A percentile compares a stretch with the other conserved stretches of the same genome.
phyloP scores from a whole-genome alignment of 2,329 filamentous ascomycete genomes.

The Curvularia sp. region DNA sequence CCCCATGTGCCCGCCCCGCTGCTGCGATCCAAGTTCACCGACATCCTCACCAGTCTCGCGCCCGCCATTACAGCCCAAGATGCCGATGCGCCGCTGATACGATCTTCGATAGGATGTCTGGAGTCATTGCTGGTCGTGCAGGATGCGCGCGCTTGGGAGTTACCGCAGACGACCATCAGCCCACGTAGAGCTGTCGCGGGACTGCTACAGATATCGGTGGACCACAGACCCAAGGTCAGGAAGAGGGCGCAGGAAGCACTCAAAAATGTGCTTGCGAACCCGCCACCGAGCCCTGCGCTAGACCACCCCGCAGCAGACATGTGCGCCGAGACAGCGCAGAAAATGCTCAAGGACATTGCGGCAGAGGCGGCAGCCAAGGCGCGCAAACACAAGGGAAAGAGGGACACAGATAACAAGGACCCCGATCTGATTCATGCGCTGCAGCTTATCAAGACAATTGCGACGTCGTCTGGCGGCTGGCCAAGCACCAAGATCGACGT shows the following conservation, averaged over 20 bases:
- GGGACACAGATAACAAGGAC: slow-evolving; percentile 69
- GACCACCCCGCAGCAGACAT: slow-evolving; percentile 96
- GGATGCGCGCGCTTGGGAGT: slow-evolving; percentile 85
- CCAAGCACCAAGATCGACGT: slow-evolving; percentile 94
- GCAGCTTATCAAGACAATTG: slow-evolving; percentile 89
- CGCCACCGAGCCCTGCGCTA: slow-evolving; percentile 87
- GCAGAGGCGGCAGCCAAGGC: slow-evolving; percentile 76
- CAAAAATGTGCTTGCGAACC: slow-evolving; percentile 79
- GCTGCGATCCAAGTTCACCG: slow-evolving; percentile 91
- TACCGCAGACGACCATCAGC: slow-evolving; percentile 81
- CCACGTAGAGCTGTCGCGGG: slow-evolving; percentile 88
- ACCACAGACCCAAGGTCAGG: slow-evolving; percentile 89
- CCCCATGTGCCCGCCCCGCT: slow-evolving; percentile 84
- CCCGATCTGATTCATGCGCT: slow-evolving; percentile 89
- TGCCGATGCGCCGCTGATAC: slow-evolving; percentile 84
- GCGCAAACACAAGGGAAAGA: slow-evolving; percentile 64
- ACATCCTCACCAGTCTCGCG: slow-evolving; percentile 86
- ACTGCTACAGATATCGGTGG: slow-evolving; percentile 81
- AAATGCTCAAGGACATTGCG: slow-evolving; percentile 78
- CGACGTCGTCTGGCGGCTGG: slow-evolving; percentile 88
- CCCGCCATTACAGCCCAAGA: slow-evolving; percentile 81
- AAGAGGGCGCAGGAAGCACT: slow-evolving; percentile 92
- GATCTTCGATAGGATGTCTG: slow-evolving; percentile 89
- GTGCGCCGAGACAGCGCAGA: slow-evolving; percentile 90
- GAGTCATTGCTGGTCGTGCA: slow-evolving; percentile 92